phyloP scores from a whole-genome alignment of 352 stramenopile species.

The Phytophthora lateralis region DNA sequence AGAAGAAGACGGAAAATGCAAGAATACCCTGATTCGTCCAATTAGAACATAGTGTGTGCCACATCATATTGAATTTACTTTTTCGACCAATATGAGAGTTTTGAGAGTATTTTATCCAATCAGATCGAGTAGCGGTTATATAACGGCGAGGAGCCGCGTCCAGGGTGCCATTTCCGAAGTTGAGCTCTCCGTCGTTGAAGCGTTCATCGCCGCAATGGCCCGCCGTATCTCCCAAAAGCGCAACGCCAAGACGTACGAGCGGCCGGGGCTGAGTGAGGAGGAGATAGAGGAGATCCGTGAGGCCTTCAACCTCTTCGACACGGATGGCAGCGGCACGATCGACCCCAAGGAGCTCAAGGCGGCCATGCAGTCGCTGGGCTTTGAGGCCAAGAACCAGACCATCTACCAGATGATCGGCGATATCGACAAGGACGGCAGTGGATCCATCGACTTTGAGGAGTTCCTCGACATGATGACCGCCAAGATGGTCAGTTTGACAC shows the following conservation, averaged over 20 bases:
- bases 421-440: constrained; percentile 96
- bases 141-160: background rate
- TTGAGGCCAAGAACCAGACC: constrained; percentile 97
- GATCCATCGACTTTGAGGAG: constrained; percentile 97
- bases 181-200: no score
- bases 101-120: background rate
- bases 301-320: constrained; percentile 98
- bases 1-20: constrained; percentile 37
- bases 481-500: constrained; percentile 84
- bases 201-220: constrained; percentile 39
- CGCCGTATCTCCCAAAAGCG: constrained; percentile 80
- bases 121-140: background rate
- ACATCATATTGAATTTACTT: background rate
- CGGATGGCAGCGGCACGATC: constrained; percentile 96
- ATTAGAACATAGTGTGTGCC: background rate
- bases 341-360: constrained; percentile 97
- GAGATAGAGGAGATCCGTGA: constrained; percentile 97
- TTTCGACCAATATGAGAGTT: background rate
- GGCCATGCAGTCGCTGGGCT: constrained; percentile 96
- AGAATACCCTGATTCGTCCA: constrained; percentile 1
- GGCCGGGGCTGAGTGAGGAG: constrained; percentile 90
- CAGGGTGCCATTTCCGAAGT: background rate
- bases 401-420: constrained; percentile 98
- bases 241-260: constrained; percentile 93
- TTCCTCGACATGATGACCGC: constrained; percentile 98